Evolutionary conservation across 208 protist genomes (phyloP).

Genomic region (Novymonas esmeraldas): DNA sequence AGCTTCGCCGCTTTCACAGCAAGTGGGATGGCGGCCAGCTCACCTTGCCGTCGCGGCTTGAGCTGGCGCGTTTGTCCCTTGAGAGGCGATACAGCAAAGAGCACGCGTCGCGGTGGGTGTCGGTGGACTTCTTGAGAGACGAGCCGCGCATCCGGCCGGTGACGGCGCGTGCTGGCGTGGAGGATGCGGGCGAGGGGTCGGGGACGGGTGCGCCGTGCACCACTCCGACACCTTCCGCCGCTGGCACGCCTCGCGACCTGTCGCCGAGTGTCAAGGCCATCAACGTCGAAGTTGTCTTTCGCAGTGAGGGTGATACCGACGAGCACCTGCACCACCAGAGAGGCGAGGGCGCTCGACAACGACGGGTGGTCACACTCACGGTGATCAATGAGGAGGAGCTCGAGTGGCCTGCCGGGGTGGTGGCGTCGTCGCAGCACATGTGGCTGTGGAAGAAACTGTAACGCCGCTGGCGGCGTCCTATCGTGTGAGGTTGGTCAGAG

Average conservation of each 20-base stretch:
- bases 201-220: too few relatives aligned
- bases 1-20: neutral
- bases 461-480: neutral
- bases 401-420: conserved; percentile 9
- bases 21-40: neutral
- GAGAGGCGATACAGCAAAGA: conserved; percentile 13
- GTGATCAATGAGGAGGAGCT: conserved; percentile 30
- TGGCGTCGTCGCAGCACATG: neutral
- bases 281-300: neutral
- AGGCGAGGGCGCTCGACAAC: conserved; percentile 27
- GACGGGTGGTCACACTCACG: conserved; percentile 3
- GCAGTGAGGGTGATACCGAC: neutral
- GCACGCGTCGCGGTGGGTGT: conserved; percentile 22
- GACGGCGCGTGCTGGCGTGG: neutral
- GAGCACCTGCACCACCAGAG: conserved; percentile 10
- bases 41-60: conserved; percentile 5
- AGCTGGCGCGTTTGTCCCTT: conserved; percentile 26
- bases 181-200: too few relatives aligned
- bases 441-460: conserved; percentile 11
- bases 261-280: neutral
- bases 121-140: conserved; percentile 16
- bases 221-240: too few relatives aligned
- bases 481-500: too few relatives aligned
- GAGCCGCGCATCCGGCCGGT: conserved; percentile 3
- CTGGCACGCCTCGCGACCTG: too few relatives aligned